Percentiles rank a stretch among this genome's conserved stretches.
Conservation (phyloP, 179 eudicot genomes). For the Carnegiea gigantea region DNA sequence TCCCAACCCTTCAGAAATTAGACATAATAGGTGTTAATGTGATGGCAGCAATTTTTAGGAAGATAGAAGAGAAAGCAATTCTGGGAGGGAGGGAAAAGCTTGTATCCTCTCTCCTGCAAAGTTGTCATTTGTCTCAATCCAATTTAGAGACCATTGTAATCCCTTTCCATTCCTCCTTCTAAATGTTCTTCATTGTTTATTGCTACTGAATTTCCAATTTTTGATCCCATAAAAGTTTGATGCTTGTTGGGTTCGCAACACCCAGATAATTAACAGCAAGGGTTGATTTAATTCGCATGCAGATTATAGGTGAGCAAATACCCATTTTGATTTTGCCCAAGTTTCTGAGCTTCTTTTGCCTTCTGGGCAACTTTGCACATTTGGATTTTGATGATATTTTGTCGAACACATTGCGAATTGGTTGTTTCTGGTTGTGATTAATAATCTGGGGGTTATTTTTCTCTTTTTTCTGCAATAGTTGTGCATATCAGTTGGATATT, state of each 20-base stretch:
- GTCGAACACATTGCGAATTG: background rate
- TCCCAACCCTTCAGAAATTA: no score
- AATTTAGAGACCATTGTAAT: background rate
- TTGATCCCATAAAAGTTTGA: background rate
- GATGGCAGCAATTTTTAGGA: background rate
- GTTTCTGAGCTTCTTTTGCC: background rate
- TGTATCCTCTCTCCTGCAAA: background rate
- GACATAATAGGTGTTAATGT: no score
- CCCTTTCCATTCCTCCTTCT: background rate
- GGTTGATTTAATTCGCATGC: background rate
- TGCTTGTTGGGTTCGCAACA: background rate
- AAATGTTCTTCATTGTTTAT: background rate
- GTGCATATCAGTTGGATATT: background rate
- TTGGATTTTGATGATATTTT: slow-evolving; percentile 1
- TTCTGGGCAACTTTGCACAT: background rate
- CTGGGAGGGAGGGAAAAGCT: background rate
- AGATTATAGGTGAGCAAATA: slow-evolving; percentile 4
- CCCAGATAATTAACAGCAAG: background rate
- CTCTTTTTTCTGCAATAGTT: background rate
- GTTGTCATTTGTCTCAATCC: background rate
- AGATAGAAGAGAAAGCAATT: background rate
- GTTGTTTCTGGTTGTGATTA: background rate
- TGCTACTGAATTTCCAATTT: background rate
- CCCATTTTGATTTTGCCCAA: slow-evolving; percentile 7
- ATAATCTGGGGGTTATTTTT: background rate